Evolutionary conservation across 2,329 filamentous ascomycete genomes (phyloP).

Genomic region (Coniochaeta prunicola): DNA sequence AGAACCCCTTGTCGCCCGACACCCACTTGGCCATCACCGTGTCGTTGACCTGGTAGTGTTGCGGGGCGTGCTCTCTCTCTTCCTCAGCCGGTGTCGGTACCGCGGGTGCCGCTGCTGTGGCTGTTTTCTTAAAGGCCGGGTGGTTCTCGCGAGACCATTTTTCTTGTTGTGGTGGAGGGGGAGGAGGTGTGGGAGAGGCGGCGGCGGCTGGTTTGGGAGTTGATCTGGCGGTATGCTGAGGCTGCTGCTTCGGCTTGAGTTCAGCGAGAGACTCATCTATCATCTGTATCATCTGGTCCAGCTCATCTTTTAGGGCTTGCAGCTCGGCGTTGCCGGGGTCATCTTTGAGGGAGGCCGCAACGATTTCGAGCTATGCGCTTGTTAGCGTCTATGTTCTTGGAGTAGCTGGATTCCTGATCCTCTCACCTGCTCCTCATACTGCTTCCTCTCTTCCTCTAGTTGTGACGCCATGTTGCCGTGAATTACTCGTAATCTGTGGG

Average conservation of each 20-base stretch:
- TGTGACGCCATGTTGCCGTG: constrained; percentile 29
- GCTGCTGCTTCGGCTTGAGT: constrained; percentile 53
- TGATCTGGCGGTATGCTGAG: constrained; percentile 30
- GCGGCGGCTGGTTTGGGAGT: constrained; percentile 11
- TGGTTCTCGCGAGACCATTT: constrained; percentile 80
- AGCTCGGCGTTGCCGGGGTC: constrained; percentile 77
- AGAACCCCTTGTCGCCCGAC: constrained; percentile 82
- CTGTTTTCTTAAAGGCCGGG: constrained; percentile 62
- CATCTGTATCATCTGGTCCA: constrained; percentile 73
- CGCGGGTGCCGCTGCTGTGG: constrained; percentile 22
- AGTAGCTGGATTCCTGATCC: neutral
- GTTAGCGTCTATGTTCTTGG: neutral
- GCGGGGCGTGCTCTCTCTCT: constrained; percentile 47
- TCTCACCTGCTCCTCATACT: constrained; percentile 50
- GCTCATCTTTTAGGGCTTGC: constrained; percentile 68
- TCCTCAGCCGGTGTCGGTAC: constrained; percentile 26
- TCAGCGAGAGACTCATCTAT: constrained; percentile 77
- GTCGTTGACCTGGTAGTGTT: constrained; percentile 79
- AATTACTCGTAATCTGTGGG: neutral
- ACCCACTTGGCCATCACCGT: constrained; percentile 85
- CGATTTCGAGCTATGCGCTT: constrained; percentile 60
- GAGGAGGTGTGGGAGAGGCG: constrained; percentile 18
- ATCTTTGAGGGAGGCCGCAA: constrained; percentile 67
- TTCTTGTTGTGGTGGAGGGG: constrained; percentile 45
- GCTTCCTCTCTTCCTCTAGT: constrained; percentile 44